phyloP scores from a whole-genome alignment of 441 rosid genomes.

The Arabidopsis lyrata region DNA sequence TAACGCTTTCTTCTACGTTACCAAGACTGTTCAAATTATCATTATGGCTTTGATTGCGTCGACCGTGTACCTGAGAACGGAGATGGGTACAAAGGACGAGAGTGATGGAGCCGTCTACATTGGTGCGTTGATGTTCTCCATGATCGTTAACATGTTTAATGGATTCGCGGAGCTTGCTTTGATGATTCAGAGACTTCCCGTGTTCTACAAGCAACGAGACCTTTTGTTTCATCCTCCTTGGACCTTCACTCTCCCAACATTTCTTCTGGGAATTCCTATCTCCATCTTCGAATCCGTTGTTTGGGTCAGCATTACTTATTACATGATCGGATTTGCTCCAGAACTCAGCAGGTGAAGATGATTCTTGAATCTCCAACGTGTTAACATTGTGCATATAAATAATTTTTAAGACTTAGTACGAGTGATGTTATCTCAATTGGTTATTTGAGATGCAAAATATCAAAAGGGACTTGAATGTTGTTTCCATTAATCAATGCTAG shows the following conservation, averaged over 20 bases:
- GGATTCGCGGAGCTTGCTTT: conserved; percentile 81
- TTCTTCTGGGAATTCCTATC: conserved; percentile 67
- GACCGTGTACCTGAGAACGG: conserved; percentile 69
- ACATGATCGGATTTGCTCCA: conserved; percentile 73
- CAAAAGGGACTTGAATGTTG: too few relatives aligned
- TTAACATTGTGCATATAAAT: not conserved
- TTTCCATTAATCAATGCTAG: too few relatives aligned
- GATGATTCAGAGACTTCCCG: conserved; percentile 78
- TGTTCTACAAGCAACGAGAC: conserved; percentile 95
- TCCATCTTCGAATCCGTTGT: conserved; percentile 69
- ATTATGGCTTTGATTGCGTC: conserved; percentile 63
- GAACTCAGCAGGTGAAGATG: conserved; percentile 70
- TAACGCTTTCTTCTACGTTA: conserved; percentile 68
- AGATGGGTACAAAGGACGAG: conserved; percentile 55
- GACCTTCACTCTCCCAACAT: conserved; percentile 81
- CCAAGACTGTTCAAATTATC: conserved; percentile 73
- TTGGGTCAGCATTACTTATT: conserved; percentile 73
- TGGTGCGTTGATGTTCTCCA: conserved; percentile 67
- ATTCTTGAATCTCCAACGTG: not conserved
- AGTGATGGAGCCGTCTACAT: conserved; percentile 61
- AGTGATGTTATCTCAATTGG: too few relatives aligned
- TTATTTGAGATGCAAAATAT: too few relatives aligned
- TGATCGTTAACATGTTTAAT: conserved; percentile 83
- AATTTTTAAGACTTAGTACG: too few relatives aligned
- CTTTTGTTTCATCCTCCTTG: conserved; percentile 84